Conservation (phyloP, 1,139 yeast genomes). For the Kodamaea sp. region DNA sequence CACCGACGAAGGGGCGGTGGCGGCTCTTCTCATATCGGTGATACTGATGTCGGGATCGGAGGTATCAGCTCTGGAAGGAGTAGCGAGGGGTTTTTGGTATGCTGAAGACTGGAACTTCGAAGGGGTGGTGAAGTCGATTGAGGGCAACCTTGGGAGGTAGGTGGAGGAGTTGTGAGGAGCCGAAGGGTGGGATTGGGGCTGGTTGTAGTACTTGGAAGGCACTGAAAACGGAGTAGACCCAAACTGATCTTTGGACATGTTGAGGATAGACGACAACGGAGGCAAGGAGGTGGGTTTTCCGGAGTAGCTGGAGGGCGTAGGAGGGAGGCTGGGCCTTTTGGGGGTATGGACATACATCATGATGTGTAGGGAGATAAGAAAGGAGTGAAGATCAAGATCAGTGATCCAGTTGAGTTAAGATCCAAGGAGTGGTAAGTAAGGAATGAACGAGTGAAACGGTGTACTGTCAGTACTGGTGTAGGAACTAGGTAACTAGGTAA, state of each 20-base stretch:
- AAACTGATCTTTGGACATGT: conserved; percentile 9
- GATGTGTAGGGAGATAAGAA: too few species aligned
- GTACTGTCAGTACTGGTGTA: conserved; percentile 1
- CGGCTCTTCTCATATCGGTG: conserved; percentile 13
- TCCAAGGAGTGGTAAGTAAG: background rate
- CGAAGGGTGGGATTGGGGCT: background rate
- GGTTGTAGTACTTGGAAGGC: conserved; percentile 2
- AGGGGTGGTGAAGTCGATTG: conserved; percentile 14
- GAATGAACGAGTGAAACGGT: background rate
- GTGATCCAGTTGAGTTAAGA: too few species aligned
- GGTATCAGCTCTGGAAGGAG: conserved; percentile 12
- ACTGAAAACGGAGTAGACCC: conserved; percentile 10
- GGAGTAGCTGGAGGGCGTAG: conserved; percentile 24
- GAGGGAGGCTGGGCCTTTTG: conserved; percentile 31
- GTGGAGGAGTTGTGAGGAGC: conserved; percentile 2
- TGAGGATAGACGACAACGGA: conserved; percentile 41
- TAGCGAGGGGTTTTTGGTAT: conserved; percentile 2
- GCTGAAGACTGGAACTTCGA: conserved; percentile 5
- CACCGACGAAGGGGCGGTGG: conserved; percentile 1
- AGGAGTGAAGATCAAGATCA: background rate
- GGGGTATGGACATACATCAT: conserved; percentile 27
- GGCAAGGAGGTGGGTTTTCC: conserved; percentile 34
- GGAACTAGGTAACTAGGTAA: too few species aligned
- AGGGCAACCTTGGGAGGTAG: conserved; percentile 7
- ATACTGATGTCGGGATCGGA: conserved; percentile 17